Evolutionary conservation across 495 filamentous ascomycete species (phyloP), one percentile per base, ranked within the genome.

Genomic region (Collariella sp.): DNA sequence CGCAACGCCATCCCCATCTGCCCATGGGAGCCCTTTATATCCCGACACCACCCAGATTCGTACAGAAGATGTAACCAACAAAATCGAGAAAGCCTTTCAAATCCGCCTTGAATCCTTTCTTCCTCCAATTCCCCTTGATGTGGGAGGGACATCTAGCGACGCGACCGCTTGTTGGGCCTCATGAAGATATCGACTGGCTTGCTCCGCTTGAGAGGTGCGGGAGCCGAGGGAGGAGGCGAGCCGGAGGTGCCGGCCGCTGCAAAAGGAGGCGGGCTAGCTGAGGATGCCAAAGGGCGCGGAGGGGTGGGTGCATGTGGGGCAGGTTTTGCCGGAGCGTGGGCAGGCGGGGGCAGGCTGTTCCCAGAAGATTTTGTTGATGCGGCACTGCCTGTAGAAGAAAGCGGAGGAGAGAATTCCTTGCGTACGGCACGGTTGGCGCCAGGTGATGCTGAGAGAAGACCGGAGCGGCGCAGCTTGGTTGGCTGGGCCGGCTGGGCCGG

Each of bases 141-240:
- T 4, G 9, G 26, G 9, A 31, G 26, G 9, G 9, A 31, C 4
- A 31, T 31, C 16, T 19, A 47, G 20, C 23, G 52, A 39, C 44
- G 51, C 15, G 34, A 20, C 26, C 26, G 31, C 52, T 56, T 56
- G 47, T 61, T 62, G 2, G 62, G 63, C 22, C 53, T 52, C 67
- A 71, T 70, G 38, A 72, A 72, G 9, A 70, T 40, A 55, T 64
- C 62, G 10, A 62, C 62, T 4, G 59, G 43, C 43, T 68, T 71
- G 45, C 66, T 29, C 15, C n/a, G 57, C 49, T 70, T 69, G 36
- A 41, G 11, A 33, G 15, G 18, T 1, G 41, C 52, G 5, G 26
- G 58, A 9, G 55, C 48, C n/a, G 35, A 23, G 22, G 43, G 18
- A 42, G 33, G 34, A 51, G 18, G 13, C 22, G 41, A 18, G 39